Percentiles rank a stretch among this genome's conserved stretches.
Conservation (phyloP, 306 rosid genomes). For the Lathyrus aphaca region DNA sequence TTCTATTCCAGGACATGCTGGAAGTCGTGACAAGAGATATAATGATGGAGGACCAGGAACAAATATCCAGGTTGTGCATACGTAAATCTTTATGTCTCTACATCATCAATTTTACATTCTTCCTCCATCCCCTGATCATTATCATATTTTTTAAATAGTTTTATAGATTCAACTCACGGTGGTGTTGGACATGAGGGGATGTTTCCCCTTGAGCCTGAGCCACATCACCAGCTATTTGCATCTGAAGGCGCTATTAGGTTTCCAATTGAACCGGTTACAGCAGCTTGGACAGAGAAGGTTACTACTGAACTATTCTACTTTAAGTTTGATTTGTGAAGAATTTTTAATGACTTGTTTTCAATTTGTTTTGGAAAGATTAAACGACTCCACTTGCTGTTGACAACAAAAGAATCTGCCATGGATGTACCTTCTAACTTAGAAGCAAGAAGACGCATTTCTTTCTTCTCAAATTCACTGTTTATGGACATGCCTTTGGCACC, state of each 20-base stretch:
- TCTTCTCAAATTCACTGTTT: conserved; percentile 93
- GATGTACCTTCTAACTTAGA: conserved; percentile 97
- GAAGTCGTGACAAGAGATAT: conserved; percentile 93
- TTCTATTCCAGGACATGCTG: conserved; percentile 97
- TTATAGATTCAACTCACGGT: conserved; percentile 72
- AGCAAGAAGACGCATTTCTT: conserved; percentile 96
- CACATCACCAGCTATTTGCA: conserved; percentile 84
- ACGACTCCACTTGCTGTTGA: conserved; percentile 80
- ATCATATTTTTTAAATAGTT: conserved; percentile 51
- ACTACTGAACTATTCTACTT: conserved; percentile 16
- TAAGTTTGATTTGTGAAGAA: conserved; percentile 3
- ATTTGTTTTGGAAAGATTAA: conserved; percentile 59
- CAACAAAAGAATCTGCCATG: conserved; percentile 99
- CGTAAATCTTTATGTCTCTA: conserved; percentile 14
- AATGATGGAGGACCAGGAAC: conserved; percentile 77
- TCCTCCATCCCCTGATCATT: conserved; percentile 6
- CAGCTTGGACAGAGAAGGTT: conserved; percentile 98
- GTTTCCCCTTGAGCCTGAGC: conserved; percentile 68
- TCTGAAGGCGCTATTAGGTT: conserved; percentile 90
- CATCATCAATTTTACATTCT: background rate
- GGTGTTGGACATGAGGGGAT: conserved; percentile 74
- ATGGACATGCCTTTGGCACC: conserved; percentile 99
- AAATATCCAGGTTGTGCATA: conserved; percentile 58
- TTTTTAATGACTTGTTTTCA: conserved; percentile 16
- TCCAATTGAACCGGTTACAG: conserved; percentile 72